Conservation (phyloP, 495 filamentous ascomycete species). For the Saxispiralis lemnorum region DNA sequence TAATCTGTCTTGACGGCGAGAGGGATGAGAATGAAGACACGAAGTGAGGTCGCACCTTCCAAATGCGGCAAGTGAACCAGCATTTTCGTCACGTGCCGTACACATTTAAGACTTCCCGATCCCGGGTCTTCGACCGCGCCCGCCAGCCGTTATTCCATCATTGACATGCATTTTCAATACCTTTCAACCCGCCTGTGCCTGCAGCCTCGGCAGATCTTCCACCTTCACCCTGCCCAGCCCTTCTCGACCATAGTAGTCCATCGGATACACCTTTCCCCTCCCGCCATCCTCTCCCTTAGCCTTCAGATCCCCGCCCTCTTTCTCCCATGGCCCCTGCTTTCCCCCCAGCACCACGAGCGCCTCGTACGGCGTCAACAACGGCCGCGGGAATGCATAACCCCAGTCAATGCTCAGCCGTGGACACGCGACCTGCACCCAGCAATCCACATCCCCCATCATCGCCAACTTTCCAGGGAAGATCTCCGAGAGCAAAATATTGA, state of each 20-base stretch:
- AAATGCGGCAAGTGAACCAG: no score
- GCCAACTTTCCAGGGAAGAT: slow-evolving; percentile 92
- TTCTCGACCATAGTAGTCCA: slow-evolving; percentile 94
- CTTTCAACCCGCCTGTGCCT: no score
- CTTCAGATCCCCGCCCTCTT: slow-evolving; percentile 31
- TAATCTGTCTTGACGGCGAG: no score
- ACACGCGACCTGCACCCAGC: slow-evolving; percentile 96
- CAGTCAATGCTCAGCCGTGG: slow-evolving; percentile 91
- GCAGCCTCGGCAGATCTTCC: slow-evolving; percentile 6
- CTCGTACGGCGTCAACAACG: slow-evolving; percentile 85
- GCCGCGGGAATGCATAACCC: slow-evolving; percentile 87
- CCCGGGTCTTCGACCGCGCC: no score
- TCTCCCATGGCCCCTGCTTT: slow-evolving; percentile 50
- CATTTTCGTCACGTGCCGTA: no score
- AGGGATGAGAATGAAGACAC: no score
- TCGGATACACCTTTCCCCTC: slow-evolving; percentile 51
- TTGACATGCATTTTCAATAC: no score
- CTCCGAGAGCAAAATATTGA: slow-evolving; percentile 74
- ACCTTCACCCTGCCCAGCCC: slow-evolving; percentile 62
- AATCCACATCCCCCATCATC: slow-evolving; percentile 80
- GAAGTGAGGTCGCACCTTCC: no score
- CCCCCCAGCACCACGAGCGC: slow-evolving; percentile 72
- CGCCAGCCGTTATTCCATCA: no score
- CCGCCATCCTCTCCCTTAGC: slow-evolving; percentile 1
- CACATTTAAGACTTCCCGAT: no score